These are phyloP conservation scores for Tricholoma sp. DNA, from an alignment of 768 basidiomycete genomes.

Conservation along the genomic window DNA sequence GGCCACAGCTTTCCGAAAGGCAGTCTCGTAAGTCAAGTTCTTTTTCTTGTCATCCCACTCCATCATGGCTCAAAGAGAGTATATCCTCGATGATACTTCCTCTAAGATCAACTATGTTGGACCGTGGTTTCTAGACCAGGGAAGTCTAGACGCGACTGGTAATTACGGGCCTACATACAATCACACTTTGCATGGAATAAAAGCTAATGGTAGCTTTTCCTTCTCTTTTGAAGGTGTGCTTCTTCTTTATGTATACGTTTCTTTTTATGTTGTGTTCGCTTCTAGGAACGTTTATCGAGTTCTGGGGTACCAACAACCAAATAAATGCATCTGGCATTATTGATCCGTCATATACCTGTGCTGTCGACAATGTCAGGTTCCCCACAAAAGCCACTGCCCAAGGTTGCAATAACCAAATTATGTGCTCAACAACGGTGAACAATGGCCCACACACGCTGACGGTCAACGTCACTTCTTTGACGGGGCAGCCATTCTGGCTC, in stretches of 20 bases:
- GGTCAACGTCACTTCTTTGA: slow-evolving; percentile 5
- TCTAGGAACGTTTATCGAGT: slow-evolving; percentile 9
- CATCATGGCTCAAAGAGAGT: neutral
- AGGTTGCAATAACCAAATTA: slow-evolving; percentile 12
- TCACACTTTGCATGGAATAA: slow-evolving; percentile 25
- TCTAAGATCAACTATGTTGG: slow-evolving; percentile 16
- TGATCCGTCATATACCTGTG: slow-evolving; percentile 19
- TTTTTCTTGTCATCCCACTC: too few relatives aligned
- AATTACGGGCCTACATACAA: slow-evolving; percentile 27
- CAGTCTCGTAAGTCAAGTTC: too few relatives aligned
- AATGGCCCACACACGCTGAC: slow-evolving; percentile 19
- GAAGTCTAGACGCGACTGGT: slow-evolving; percentile 20
- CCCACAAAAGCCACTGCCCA: neutral
- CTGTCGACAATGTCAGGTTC: slow-evolving; percentile 18
- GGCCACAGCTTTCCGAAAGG: too few relatives aligned
- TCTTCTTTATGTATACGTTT: neutral
- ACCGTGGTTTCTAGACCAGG: slow-evolving; percentile 21
- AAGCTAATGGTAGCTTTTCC: slow-evolving; percentile 18
- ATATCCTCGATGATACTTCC: slow-evolving; percentile 18
- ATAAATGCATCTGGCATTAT: slow-evolving; percentile 2
- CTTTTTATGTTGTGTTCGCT: neutral
- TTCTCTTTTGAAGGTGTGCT: slow-evolving; percentile 25
- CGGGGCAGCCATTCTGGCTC: slow-evolving; percentile 18
- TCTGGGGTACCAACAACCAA: slow-evolving; percentile 16
- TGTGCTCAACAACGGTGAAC: slow-evolving; percentile 14